Evolutionary conservation across 2,329 filamentous ascomycete genomes (phyloP), one percentile per base, ranked within the genome.

Genomic region (Microsporum audouinii): DNA sequence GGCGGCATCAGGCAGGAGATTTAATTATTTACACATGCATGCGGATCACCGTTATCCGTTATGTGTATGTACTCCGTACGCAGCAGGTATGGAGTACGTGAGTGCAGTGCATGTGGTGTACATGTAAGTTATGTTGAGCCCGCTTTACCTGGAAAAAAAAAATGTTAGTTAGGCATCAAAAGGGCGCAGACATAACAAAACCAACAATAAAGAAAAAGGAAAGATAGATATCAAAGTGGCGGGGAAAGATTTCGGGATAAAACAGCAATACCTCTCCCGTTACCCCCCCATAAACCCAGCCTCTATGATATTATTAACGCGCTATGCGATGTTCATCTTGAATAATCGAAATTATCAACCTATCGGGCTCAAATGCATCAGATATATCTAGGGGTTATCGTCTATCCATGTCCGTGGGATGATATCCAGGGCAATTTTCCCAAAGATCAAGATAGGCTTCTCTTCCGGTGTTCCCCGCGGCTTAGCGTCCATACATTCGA

Each of bases 321-420:
- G 45, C 23, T 51, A 51, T 33, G 23, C 45, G 45, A 51, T 12
- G 27, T 51, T 51, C 45, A 51, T 29, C 45, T 51, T 23, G 45
- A 29, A 51, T 51, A 51, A 38, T 34, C 33, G 8, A 31, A 57
- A 27, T 14, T 23, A 57, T 39, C 12, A 38, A 2, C 8, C 12
- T 36, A 33, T 43, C 57, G 27, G 57, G 57, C 29, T 59, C 41
- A 33, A 29, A 8, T 31, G 45, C 27, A 51, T 51, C 45, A 39
- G 53, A 56, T 56, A 56, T 56, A 41, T 57, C 55, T 57, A 29
- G 39, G 36, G 55, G 33, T 8, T 38, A 6, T 56, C 36, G 51
- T 14, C 53, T 58, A 58, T 45, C 57, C 57, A 58, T 58, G 57
- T 58, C 38, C 57, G 27, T 45, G 38, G 57, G n/a, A 45, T 31